Percentiles rank a stretch among this genome's conserved stretches.
These are phyloP conservation scores for Yarrowia divulgata DNA, from an alignment of 805 yeast genomes.

Conservation along the genomic window DNA sequence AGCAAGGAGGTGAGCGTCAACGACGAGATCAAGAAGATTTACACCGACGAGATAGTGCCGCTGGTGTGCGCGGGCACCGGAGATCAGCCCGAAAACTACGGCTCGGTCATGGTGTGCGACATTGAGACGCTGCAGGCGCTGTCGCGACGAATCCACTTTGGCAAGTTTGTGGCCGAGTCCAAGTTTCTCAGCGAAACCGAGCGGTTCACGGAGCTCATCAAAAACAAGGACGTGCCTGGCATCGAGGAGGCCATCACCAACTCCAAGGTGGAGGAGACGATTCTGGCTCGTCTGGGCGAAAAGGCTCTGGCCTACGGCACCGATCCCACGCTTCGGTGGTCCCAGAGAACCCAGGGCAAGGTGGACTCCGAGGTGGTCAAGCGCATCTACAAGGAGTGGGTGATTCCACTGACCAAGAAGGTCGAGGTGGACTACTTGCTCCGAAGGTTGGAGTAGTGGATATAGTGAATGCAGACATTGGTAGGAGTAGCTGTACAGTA, in stretches of 20 bases:
- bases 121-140: slow-evolving; percentile 87
- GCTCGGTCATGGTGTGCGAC: slow-evolving; percentile 85
- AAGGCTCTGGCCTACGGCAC: slow-evolving; percentile 89
- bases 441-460: slow-evolving; percentile 67
- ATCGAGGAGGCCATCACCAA: slow-evolving; percentile 86
- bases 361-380: slow-evolving; percentile 85
- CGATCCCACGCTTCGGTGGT: slow-evolving; percentile 79
- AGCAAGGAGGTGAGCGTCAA: slow-evolving; percentile 80
- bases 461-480: too few relatives aligned
- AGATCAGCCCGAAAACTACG: slow-evolving; percentile 85
- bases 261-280: slow-evolving; percentile 81
- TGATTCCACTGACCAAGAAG: slow-evolving; percentile 92
- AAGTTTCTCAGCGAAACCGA: slow-evolving; percentile 77
- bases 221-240: slow-evolving; percentile 69
- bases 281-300: slow-evolving; percentile 74
- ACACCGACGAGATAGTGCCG: slow-evolving; percentile 79
- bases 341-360: slow-evolving; percentile 70
- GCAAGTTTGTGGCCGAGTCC: slow-evolving; percentile 96
- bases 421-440: slow-evolving; percentile 93
- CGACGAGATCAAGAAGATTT: slow-evolving; percentile 67
- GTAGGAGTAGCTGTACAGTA: too few relatives aligned
- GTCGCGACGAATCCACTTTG: slow-evolving; percentile 93
- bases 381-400: slow-evolving; percentile 80
- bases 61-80: slow-evolving; percentile 67
- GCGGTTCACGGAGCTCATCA: slow-evolving; percentile 68